Base-by-base conservation (phyloP, 768 basidiomycete genomes). In the Termitomyces sp. region DNA sequence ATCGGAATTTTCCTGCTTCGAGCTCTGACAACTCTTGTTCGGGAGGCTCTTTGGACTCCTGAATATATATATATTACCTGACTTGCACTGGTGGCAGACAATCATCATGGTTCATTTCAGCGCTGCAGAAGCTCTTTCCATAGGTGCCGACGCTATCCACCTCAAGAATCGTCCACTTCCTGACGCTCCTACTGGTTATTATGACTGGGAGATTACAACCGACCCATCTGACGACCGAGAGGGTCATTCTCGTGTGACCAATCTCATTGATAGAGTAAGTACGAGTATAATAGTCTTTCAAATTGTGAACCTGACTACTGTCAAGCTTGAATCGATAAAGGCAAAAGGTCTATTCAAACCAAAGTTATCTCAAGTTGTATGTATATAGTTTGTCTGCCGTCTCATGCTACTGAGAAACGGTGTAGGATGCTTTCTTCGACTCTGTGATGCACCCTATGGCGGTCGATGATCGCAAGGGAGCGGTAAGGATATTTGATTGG, bases 391-490 rank as follows among this genome's bases (percentile, higher is more conserved):
- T 7, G 3, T 8, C 2, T 47, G 23, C 4, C 38, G 4, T 33
- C 13, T 32, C 7, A 5, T 18, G 6, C 38, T 56, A n/a, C 38
- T 56, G 16, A 61, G 30, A 32, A 20, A 13, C 16, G 16, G 41
- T 23, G 18, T 49, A 76, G 74, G 61, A 60, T 47, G 73, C 74
- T 5, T 69, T 75, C 55, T 18, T 69, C 12, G 72, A 76, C 44
- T 55, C 64, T 3, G 58, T 64, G 4, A 55, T 61, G 13, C 64
- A 75, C 52, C 74, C 75, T 18, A 66, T 71, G 23, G 74, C 75
- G 10, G 66, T 79, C n/a, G 75, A 81, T 60, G 80, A 81, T 62
- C 73, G 80, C 20, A 71, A 75, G 49, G 68, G 67, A 51, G 70
- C 66, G 16, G 73, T 73, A 35, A 55, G 69, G 47, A 12, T 4